Conservation (phyloP, 352 stramenopile species). For the Pythium rishiriense region DNA sequence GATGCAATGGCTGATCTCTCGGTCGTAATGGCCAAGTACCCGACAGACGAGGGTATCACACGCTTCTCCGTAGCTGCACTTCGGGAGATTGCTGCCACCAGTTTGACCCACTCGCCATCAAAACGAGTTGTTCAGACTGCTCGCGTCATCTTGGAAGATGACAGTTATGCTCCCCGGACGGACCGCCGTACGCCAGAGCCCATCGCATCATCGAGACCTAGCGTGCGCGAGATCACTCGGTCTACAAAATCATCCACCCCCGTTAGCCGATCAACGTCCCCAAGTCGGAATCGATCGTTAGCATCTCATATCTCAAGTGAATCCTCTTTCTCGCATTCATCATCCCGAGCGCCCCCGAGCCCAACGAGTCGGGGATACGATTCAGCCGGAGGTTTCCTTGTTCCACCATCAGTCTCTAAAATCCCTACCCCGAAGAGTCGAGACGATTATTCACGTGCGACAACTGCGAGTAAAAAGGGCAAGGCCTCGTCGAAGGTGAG, state of each 20-base stretch:
- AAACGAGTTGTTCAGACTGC: slow-evolving; percentile 64
- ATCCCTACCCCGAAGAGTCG: slow-evolving; percentile 40
- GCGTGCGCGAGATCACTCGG: not conserved
- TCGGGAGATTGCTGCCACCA: slow-evolving; percentile 58
- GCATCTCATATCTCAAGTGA: not conserved
- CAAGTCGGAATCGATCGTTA: slow-evolving; percentile 28
- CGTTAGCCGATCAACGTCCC: slow-evolving; percentile 35
- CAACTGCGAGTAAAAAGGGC: slow-evolving; percentile 8
- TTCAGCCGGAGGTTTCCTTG: not conserved
- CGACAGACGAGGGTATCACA: slow-evolving; percentile 70
- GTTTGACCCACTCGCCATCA: slow-evolving; percentile 56
- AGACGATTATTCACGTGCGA: slow-evolving; percentile 39
- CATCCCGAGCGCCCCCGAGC: slow-evolving; percentile 26
- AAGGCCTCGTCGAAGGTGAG: slow-evolving; percentile 31
- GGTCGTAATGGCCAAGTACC: slow-evolving; percentile 74
- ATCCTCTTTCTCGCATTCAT: slow-evolving; percentile 32
- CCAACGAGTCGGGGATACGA: slow-evolving; percentile 29
- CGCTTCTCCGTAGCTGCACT: slow-evolving; percentile 59
- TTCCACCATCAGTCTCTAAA: slow-evolving; percentile 32
- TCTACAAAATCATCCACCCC: slow-evolving; percentile 21
- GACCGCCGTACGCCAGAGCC: slow-evolving; percentile 7
- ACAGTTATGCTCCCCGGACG: slow-evolving; percentile 18
- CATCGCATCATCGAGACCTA: slow-evolving; percentile 1
- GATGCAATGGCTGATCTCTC: slow-evolving; percentile 68
- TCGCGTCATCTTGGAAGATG: slow-evolving; percentile 64